phyloP scores from a whole-genome alignment of 257 asterid genomes.

The Coffea eugenioides region DNA sequence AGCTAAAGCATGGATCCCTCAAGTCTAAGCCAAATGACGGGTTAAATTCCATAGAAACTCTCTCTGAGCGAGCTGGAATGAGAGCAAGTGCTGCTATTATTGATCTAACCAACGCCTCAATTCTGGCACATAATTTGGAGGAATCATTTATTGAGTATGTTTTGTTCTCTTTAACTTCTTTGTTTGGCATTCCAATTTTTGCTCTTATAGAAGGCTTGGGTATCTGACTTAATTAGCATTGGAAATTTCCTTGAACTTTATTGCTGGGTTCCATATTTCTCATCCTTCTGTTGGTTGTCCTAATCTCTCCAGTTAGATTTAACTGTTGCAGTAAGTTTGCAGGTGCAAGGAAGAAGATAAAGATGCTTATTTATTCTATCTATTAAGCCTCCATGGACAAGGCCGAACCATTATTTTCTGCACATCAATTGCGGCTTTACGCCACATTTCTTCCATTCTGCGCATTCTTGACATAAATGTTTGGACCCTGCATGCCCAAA shows the following conservation, averaged over 20 bases:
- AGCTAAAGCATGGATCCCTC: slow-evolving; percentile 72
- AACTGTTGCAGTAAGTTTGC: slow-evolving; percentile 31
- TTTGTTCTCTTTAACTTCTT: slow-evolving; percentile 6
- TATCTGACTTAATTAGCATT: neutral
- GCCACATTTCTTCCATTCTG: slow-evolving; percentile 75
- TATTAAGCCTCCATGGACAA: slow-evolving; percentile 80
- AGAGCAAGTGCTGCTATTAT: slow-evolving; percentile 76
- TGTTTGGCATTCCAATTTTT: neutral
- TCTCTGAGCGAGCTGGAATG: slow-evolving; percentile 95
- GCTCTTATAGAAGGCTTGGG: neutral
- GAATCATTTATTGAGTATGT: slow-evolving; percentile 94
- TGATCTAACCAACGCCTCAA: slow-evolving; percentile 88
- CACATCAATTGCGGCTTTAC: slow-evolving; percentile 93
- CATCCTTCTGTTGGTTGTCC: neutral
- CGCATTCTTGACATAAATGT: slow-evolving; percentile 61
- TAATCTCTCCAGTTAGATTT: slow-evolving; percentile 4
- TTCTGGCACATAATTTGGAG: slow-evolving; percentile 71
- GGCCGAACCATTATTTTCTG: slow-evolving; percentile 94
- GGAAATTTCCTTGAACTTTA: neutral
- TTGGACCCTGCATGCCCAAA: slow-evolving; percentile 90
- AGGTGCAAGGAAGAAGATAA: slow-evolving; percentile 95
- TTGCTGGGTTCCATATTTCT: neutral
- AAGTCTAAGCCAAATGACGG: slow-evolving; percentile 50
- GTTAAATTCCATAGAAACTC: slow-evolving; percentile 81
- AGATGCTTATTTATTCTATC: slow-evolving; percentile 85